These are phyloP conservation scores for Alternaria sp. DNA, from an alignment of 2,329 filamentous ascomycete genomes.

Conservation along the genomic window DNA sequence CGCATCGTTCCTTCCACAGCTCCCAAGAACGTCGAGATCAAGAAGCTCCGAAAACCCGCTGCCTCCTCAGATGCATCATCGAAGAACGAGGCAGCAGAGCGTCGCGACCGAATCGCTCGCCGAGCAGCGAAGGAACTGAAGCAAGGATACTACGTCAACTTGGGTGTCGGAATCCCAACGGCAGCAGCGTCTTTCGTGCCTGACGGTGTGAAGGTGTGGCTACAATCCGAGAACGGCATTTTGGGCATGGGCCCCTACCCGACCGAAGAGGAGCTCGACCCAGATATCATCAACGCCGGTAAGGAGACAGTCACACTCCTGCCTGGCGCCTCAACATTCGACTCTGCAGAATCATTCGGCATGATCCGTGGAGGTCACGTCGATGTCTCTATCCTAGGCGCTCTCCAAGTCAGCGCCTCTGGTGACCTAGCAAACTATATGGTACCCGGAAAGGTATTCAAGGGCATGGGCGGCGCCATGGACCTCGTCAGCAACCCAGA, in stretches of 20 bases:
- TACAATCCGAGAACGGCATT: conserved; percentile 63
- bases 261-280: conserved; percentile 73
- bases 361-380: conserved; percentile 90
- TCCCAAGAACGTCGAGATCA: conserved; percentile 76
- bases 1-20: conserved; percentile 81
- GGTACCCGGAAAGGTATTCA: conserved; percentile 83
- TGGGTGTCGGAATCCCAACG: conserved; percentile 94
- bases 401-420: conserved; percentile 82
- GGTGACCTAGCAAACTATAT: conserved; percentile 93
- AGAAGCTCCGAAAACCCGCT: conserved; percentile 37
- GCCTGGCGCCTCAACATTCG: conserved; percentile 80
- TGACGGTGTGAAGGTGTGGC: conserved; percentile 60
- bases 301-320: conserved; percentile 91
- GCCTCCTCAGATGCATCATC: conserved; percentile 25
- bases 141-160: conserved; percentile 92
- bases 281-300: conserved; percentile 89
- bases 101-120: conserved; percentile 78
- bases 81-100: conserved; percentile 13
- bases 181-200: conserved; percentile 80
- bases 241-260: conserved; percentile 55
- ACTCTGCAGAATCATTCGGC: conserved; percentile 86
- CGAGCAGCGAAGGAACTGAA: conserved; percentile 90
- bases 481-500: conserved; percentile 85
- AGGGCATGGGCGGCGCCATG: conserved; percentile 92
- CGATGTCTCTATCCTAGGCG: conserved; percentile 85